Evolutionary conservation across 2,329 filamentous ascomycete species (phyloP), one percentile per base, ranked within the genome.

Genomic region (Pyricularia grisea): DNA sequence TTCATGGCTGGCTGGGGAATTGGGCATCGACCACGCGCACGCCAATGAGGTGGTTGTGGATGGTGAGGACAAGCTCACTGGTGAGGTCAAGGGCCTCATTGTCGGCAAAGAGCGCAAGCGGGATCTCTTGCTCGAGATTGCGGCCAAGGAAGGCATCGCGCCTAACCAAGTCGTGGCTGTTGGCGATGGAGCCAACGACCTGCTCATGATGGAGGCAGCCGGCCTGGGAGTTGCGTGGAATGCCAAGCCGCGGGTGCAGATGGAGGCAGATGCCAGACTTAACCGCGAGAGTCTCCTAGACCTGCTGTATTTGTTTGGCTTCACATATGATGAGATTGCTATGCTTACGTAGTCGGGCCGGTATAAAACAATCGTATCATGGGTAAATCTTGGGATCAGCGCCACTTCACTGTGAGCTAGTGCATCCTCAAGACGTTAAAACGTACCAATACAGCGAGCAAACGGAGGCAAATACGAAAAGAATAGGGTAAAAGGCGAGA

Each of bases 11-110:
- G 93, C 92, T 20, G 83, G 83, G 60, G 84, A 92, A 75, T 82
- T 99, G 30, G 95, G 92, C 17, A 87, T 99, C 69, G 92, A 98
- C 78, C 89, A 97, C 76, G 93, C 92, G 0, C 88, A 90, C 77
- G 95, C 95, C 60, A 99, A 99, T 78, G 89, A 94, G 74, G 90
- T 94, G 0, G 85, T 89, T 20, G 87, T 88, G 71, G 81, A 85
- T 50, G 81, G 80, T 50, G 76, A 76, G 2, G 82, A 81, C 17
- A 83, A 81, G 31, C 80, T 95, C 60, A 94, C 91, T 0, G 92
- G 92, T 27, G 89, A 93, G 75, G 84, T 93, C 2, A 82, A 86
- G 67, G 90, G 90, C 7, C 81, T 84, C 25, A 93, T 95, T 68
- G 90, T 95, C 11, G 89, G 93, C 74, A 90, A 88, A 69, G 87